Conservation (phyloP, 225 moss, liverwort and hornwort species). For the Neckera pumila region DNA sequence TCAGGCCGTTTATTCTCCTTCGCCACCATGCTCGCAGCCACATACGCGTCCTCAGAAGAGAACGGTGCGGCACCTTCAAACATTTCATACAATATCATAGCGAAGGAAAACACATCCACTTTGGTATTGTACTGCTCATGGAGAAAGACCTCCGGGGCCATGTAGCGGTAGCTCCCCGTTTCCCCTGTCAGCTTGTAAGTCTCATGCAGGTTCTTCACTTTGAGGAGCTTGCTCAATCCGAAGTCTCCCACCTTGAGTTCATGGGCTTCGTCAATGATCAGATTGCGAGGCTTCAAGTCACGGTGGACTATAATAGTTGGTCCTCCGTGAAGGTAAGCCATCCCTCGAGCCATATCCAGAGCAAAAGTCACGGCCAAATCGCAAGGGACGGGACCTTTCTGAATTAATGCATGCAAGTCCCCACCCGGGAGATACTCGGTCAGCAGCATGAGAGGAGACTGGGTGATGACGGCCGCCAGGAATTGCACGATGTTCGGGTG, state of each 20-base stretch:
- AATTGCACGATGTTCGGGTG: constrained; percentile 94
- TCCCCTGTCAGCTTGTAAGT: constrained; percentile 82
- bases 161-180: constrained; percentile 92
- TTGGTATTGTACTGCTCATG: constrained; percentile 59
- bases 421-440: constrained; percentile 79
- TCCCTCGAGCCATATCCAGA: constrained; percentile 72
- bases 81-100: constrained; percentile 76
- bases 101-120: constrained; percentile 86
- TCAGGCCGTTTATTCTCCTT: constrained; percentile 32
- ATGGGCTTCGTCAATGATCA: constrained; percentile 54
- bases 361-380: constrained; percentile 49
- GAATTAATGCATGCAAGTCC: constrained; percentile 53
- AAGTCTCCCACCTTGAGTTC: constrained; percentile 87
- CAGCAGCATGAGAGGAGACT: constrained; percentile 58
- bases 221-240: constrained; percentile 77
- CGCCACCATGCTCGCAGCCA: constrained; percentile 52
- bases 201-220: constrained; percentile 35
- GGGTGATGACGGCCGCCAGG: constrained; percentile 53
- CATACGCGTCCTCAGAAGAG: constrained; percentile 38
- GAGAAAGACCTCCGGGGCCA: constrained; percentile 92
- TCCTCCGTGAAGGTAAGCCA: constrained; percentile 76
- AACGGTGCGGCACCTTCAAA: constrained; percentile 68
- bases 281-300: constrained; percentile 82
- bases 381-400: constrained; percentile 36
- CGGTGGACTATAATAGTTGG: constrained; percentile 68